Percentiles rank a stretch among this genome's conserved stretches.
phyloP scores from a whole-genome alignment of 129 eudicot species.

The Tanacetum coccineum region DNA sequence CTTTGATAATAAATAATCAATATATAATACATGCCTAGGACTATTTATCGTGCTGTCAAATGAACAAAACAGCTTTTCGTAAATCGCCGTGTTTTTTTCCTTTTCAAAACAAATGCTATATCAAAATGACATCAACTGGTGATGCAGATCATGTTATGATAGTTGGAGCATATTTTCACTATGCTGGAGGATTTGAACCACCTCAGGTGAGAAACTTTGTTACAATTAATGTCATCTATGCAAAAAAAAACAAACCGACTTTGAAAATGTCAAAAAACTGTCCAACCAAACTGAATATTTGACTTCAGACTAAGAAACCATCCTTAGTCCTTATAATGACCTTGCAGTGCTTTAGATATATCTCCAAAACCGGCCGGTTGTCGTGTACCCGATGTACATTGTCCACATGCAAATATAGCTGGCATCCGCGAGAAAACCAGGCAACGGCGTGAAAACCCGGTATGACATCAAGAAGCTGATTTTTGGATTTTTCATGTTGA shows the following conservation, averaged over 20 bases:
- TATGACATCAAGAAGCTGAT: too few relatives aligned
- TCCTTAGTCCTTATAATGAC: neutral
- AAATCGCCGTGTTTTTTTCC: slow-evolving; percentile 67
- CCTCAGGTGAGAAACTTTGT: slow-evolving; percentile 56
- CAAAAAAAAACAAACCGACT: neutral
- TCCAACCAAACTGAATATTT: slow-evolving; percentile 10
- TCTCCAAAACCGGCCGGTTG: slow-evolving; percentile 97
- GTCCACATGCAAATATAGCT: slow-evolving; percentile 77
- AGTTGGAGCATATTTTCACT: slow-evolving; percentile 94
- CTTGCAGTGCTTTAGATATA: slow-evolving; percentile 84
- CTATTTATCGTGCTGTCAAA: slow-evolving; percentile 9
- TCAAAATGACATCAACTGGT: slow-evolving; percentile 95
- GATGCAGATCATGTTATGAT: slow-evolving; percentile 90
- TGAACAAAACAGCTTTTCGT: slow-evolving; percentile 85
- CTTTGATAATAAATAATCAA: too few relatives aligned
- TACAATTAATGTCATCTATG: neutral
- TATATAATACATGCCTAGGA: neutral
- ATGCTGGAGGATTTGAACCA: slow-evolving; percentile 97
- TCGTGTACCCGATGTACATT: slow-evolving; percentile 92
- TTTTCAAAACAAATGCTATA: slow-evolving; percentile 68
- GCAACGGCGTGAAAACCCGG: too few relatives aligned
- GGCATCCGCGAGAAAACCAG: neutral
- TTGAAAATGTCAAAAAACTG: slow-evolving; percentile 13
- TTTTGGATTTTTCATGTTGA: too few relatives aligned
- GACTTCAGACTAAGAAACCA: neutral